phyloP scores from a whole-genome alignment of 108 stramenopile species.

The Nitzschia sp. region DNA sequence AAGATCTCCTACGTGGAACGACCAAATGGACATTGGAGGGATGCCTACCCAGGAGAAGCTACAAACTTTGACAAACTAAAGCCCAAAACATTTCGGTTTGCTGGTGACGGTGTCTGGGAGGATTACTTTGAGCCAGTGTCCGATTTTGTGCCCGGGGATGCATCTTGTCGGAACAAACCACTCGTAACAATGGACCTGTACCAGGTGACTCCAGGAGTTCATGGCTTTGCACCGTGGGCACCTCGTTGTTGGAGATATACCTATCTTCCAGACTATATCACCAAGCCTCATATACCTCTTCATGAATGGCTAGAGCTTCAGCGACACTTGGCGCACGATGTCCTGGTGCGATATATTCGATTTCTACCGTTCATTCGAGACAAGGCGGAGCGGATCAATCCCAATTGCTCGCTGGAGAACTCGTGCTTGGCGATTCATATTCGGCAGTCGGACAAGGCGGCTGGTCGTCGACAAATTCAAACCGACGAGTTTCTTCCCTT shows the following conservation, averaged over 20 bases:
- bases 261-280: conserved; percentile 54
- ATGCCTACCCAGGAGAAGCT: conserved; percentile 32
- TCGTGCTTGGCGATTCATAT: conserved; percentile 54
- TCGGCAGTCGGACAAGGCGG: conserved; percentile 73
- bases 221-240: conserved; percentile 53
- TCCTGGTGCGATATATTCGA: conserved; percentile 40
- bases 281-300: conserved; percentile 45
- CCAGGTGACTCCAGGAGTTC: conserved; percentile 51
- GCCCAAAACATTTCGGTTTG: conserved; percentile 27
- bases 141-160: conserved; percentile 58
- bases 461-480: conserved; percentile 42
- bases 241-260: conserved; percentile 57
- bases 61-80: background rate
- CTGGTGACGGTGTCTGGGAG: conserved; percentile 55
- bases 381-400: conserved; percentile 41
- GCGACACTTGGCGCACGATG: conserved; percentile 34
- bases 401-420: conserved; percentile 36
- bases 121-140: conserved; percentile 66
- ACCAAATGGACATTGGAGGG: conserved; percentile 37
- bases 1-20: conserved; percentile 27
- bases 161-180: conserved; percentile 46
- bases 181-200: conserved; percentile 45
- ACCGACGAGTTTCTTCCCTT: conserved; percentile 50
- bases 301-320: conserved; percentile 53
- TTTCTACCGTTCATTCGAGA: conserved; percentile 37